Conservation (phyloP, 345 rosid genomes). For the Brassica juncea region DNA sequence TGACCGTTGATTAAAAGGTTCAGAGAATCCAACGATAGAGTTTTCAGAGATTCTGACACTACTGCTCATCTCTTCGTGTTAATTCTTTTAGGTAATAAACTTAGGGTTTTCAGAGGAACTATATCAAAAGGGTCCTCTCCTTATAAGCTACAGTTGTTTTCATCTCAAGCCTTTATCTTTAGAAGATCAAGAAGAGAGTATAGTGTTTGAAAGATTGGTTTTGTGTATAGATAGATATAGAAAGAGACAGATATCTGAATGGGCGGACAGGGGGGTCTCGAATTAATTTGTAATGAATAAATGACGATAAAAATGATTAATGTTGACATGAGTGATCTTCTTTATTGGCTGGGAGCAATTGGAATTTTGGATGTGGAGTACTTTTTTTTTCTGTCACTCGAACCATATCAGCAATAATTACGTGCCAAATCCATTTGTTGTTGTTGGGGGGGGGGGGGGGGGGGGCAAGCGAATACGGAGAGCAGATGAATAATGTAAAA, state of each 20-base stretch:
- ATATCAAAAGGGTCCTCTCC: neutral
- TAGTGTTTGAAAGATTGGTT: slow-evolving; percentile 31
- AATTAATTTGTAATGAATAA: slow-evolving; percentile 17
- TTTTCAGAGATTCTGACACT: slow-evolving; percentile 46
- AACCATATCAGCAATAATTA: too few relatives aligned
- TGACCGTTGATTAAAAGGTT: slow-evolving; percentile 96
- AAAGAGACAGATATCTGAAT: slow-evolving; percentile 58
- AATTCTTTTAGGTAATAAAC: neutral
- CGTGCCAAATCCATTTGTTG: too few relatives aligned
- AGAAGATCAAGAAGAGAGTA: slow-evolving; percentile 20
- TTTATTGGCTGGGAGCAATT: slow-evolving; percentile 25
- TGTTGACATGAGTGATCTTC: slow-evolving; percentile 27
- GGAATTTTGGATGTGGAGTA: slow-evolving; percentile 3
- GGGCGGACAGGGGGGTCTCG: slow-evolving; percentile 76
- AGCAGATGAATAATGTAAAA: too few relatives aligned
- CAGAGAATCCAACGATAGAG: slow-evolving; percentile 77
- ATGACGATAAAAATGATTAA: slow-evolving; percentile 22
- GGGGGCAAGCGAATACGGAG: too few relatives aligned
- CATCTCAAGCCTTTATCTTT: slow-evolving; percentile 9
- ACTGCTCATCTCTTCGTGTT: slow-evolving; percentile 40
- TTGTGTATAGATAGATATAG: slow-evolving; percentile 40
- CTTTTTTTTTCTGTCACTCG: neutral
- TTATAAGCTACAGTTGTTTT: neutral
- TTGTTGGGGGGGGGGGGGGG: too few relatives aligned
- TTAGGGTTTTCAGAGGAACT: slow-evolving; percentile 25